phyloP scores from a whole-genome alignment of 106 monocot species.

The Platanthera zijinensis region DNA sequence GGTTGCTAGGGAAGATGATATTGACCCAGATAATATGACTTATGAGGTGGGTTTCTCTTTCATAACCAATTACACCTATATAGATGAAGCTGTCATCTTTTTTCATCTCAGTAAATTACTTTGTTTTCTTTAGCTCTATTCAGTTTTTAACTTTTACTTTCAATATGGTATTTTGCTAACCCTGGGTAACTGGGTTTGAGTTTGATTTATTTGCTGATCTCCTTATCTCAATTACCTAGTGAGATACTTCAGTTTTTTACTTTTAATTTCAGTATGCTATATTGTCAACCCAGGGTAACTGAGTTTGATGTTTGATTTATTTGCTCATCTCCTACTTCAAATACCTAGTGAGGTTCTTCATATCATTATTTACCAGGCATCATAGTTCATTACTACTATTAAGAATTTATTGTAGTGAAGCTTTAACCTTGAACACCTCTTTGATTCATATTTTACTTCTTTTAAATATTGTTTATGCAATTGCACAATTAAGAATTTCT shows the following conservation, averaged over 20 bases:
- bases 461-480: too few relatives aligned
- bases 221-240: background rate
- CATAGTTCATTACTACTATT: background rate
- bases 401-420: background rate
- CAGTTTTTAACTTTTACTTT: background rate
- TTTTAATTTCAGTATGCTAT: background rate
- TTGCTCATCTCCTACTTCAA: background rate
- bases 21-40: constrained; percentile 81
- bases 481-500: background rate
- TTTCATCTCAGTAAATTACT: constrained; percentile 1
- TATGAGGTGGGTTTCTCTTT: constrained; percentile 52
- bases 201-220: background rate
- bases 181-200: background rate
- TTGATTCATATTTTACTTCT: background rate
- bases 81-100: background rate
- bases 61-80: background rate
- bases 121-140: background rate
- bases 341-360: background rate
- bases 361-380: background rate
- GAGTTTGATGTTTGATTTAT: background rate
- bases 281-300: background rate
- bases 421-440: background rate
- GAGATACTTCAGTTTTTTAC: background rate
- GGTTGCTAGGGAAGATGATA: constrained; percentile 40
- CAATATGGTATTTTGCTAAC: background rate